Evolutionary conservation across 495 filamentous ascomycete species (phyloP).

Genomic region (Hyaloscypha variabilis): DNA sequence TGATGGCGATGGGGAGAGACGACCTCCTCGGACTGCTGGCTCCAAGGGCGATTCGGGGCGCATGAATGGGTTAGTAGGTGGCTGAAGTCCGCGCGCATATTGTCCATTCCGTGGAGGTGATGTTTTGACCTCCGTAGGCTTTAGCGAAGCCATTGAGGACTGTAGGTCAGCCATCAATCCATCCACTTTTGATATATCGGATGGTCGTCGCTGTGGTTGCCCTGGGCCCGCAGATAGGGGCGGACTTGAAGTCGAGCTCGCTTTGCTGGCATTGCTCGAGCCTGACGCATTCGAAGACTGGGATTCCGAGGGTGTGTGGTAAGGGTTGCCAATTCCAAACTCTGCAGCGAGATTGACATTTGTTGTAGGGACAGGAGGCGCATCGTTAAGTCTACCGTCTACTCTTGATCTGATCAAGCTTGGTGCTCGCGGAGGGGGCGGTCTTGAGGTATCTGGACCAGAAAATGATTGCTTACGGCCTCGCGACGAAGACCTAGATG

Average conservation of each 20-base stretch:
- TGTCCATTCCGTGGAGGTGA: conserved; percentile 22
- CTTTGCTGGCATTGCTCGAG: conserved; percentile 63
- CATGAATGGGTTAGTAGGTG: conserved; percentile 14
- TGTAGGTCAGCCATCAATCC: conserved; percentile 55
- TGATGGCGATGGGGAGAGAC: conserved; percentile 40
- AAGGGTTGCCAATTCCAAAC: conserved; percentile 55
- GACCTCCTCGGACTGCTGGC: conserved; percentile 50
- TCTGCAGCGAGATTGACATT: conserved; percentile 51
- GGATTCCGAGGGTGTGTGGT: conserved; percentile 68
- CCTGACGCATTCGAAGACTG: conserved; percentile 70
- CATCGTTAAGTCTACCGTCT: conserved; percentile 29
- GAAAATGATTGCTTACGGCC: conserved; percentile 41
- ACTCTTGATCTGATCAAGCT: conserved; percentile 40
- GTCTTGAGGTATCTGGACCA: conserved; percentile 49
- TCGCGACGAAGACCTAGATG: conserved; percentile 23
- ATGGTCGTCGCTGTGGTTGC: conserved; percentile 17
- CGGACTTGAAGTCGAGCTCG: conserved; percentile 74
- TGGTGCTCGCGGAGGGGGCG: conserved; percentile 49
- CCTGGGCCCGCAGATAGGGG: conserved; percentile 39
- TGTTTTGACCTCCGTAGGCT: conserved; percentile 17
- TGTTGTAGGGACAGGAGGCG: conserved; percentile 25
- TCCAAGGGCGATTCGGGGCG: conserved; percentile 61
- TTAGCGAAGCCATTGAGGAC: conserved; percentile 46
- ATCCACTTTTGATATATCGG: conserved; percentile 41
- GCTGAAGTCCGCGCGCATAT: conserved; percentile 13